A percentile compares a stretch with the other conserved stretches of the same genome.
Evolutionary conservation across 129 eudicot species (phyloP).

Genomic region (Chrysanthemum makinoi): DNA sequence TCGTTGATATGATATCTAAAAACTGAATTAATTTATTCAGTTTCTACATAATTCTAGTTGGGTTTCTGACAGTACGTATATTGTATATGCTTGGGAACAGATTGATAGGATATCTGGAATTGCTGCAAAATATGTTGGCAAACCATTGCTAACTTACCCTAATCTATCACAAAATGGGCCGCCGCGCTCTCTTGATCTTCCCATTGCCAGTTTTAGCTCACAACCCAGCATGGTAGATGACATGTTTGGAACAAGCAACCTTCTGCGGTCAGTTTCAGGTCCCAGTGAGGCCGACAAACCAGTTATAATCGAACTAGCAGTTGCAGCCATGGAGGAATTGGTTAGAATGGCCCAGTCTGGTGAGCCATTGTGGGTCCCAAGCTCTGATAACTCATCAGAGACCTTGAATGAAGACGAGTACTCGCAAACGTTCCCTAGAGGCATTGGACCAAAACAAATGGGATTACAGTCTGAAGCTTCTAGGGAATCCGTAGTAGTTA

Average conservation of each 20-base stretch:
- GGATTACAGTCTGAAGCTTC: constrained; percentile 57
- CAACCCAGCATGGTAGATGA: constrained; percentile 42
- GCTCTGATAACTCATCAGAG: constrained; percentile 30
- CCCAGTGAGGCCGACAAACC: constrained; percentile 55
- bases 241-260: constrained; percentile 40
- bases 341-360: constrained; percentile 44
- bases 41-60: not conserved
- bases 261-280: constrained; percentile 37
- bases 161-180: constrained; percentile 35
- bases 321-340: constrained; percentile 68
- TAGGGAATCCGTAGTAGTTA: constrained; percentile 44
- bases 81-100: constrained; percentile 31
- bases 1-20: too few relatives aligned
- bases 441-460: constrained; percentile 34
- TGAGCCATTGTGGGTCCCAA: constrained; percentile 55
- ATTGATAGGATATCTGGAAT: constrained; percentile 69
- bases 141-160: constrained; percentile 44
- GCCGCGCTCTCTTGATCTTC: constrained; percentile 36
- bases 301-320: constrained; percentile 57
- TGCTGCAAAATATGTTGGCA: constrained; percentile 79
- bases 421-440: constrained; percentile 44
- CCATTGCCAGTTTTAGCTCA: constrained; percentile 31
- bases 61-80: not conserved
- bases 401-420: constrained; percentile 50
- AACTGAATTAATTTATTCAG: too few relatives aligned